Evolutionary conservation across 1,284 basidiomycete species (phyloP).

Genomic region (Neolentinus lepideus): DNA sequence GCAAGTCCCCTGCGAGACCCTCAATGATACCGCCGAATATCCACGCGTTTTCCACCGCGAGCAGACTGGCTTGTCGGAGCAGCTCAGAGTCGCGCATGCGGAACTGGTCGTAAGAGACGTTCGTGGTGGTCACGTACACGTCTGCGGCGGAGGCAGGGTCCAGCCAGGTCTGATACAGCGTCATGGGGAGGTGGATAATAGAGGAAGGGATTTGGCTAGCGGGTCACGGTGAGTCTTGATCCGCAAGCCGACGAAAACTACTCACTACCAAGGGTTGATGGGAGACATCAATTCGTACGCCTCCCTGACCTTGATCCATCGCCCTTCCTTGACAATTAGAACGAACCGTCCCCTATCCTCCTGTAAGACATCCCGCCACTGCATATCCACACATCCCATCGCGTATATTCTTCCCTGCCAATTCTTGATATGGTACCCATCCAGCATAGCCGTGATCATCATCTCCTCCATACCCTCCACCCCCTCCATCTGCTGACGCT

Average conservation of each 20-base stretch:
- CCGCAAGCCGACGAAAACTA: background rate
- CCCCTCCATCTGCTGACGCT: background rate
- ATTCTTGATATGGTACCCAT: background rate
- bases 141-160: background rate
- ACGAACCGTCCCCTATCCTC: background rate
- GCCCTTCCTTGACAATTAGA: background rate
- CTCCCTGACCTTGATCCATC: background rate
- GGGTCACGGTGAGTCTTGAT: background rate
- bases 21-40: background rate
- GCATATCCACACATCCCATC: background rate
- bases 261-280: background rate
- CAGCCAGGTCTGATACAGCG: background rate
- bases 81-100: background rate
- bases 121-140: background rate
- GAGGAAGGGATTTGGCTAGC: background rate
- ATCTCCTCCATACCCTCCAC: background rate
- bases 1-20: background rate
- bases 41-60: background rate
- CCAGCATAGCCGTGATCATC: background rate
- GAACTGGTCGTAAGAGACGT: background rate
- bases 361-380: background rate
- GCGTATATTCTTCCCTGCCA: slow-evolving; percentile 1
- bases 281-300: background rate
- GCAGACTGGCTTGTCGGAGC: background rate
- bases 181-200: background rate